phyloP scores from a whole-genome alignment of 352 stramenopile genomes.

The Thalassiosira livingstoniorum region DNA sequence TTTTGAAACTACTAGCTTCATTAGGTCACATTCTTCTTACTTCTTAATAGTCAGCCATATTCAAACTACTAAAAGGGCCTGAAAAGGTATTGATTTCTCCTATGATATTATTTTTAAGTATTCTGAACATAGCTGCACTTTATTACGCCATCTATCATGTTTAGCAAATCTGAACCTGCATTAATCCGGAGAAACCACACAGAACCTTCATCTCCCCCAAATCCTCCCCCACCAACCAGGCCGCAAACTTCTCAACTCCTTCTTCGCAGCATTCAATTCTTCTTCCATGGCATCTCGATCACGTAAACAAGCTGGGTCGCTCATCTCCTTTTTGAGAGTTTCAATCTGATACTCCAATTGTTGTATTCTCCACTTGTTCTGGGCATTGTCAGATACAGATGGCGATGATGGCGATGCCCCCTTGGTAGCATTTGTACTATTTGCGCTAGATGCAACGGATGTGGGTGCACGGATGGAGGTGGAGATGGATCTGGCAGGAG shows the following conservation, averaged over 20 bases:
- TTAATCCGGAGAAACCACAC: too few species aligned
- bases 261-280: slow-evolving; percentile 58
- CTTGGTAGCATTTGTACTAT: background rate
- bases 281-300: slow-evolving; percentile 64
- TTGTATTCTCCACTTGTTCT: slow-evolving; percentile 47
- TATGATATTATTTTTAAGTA: too few species aligned
- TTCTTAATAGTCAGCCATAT: too few species aligned
- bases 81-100: too few species aligned
- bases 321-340: slow-evolving; percentile 58
- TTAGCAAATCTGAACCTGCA: too few species aligned
- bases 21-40: too few species aligned
- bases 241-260: slow-evolving; percentile 59
- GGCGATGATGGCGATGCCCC: background rate
- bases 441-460: background rate
- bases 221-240: slow-evolving; percentile 58
- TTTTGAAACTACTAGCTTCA: too few species aligned
- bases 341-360: slow-evolving; percentile 63
- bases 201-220: slow-evolving; percentile 15
- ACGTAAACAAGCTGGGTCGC: slow-evolving; percentile 62
- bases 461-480: background rate
- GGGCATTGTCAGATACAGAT: slow-evolving; percentile 4
- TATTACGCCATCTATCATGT: too few species aligned
- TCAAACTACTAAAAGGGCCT: too few species aligned
- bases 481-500: background rate
- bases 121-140: too few species aligned